phyloP scores from a whole-genome alignment of 2,329 filamentous ascomycete species.

The Diaporthe nobilis region DNA sequence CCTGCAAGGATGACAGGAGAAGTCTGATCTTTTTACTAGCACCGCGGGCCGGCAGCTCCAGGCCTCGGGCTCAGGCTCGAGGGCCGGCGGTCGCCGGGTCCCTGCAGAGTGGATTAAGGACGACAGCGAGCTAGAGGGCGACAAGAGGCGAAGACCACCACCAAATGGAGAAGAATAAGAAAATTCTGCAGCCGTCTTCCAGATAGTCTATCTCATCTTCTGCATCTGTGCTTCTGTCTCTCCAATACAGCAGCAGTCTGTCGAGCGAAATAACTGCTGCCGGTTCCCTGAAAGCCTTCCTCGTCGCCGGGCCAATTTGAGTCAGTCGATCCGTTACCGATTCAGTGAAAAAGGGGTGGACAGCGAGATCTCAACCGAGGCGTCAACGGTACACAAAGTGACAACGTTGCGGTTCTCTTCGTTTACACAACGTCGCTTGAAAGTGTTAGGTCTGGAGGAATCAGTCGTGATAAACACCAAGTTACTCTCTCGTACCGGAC shows the following conservation, averaged over 20 bases:
- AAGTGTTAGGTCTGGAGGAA: neutral
- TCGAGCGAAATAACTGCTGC: neutral
- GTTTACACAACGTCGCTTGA: neutral
- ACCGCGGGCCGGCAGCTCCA: constrained; percentile 14
- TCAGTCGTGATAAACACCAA: neutral
- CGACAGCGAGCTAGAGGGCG: constrained; percentile 33
- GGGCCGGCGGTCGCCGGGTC: constrained; percentile 36
- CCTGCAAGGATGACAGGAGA: constrained; percentile 28
- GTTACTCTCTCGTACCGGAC: neutral
- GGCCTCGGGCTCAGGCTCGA: neutral
- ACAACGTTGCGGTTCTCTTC: neutral
- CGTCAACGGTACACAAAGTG: neutral
- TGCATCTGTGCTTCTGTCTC: neutral
- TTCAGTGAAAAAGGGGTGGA: constrained; percentile 17
- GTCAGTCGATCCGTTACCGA: constrained; percentile 26
- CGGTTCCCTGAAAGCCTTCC: neutral
- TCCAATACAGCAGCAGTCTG: neutral
- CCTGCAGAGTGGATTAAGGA: constrained; percentile 34
- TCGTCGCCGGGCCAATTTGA: constrained; percentile 12
- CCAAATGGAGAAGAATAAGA: constrained; percentile 35
- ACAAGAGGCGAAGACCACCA: constrained; percentile 30
- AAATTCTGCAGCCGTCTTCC: constrained; percentile 28
- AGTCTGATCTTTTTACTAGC: neutral
- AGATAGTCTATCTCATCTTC: constrained; percentile 5
- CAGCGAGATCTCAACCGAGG: neutral